Evolutionary conservation across 2,329 filamentous ascomycete species (phyloP), one percentile per base, ranked within the genome.

Genomic region (Pseudocercospora fuligena): DNA sequence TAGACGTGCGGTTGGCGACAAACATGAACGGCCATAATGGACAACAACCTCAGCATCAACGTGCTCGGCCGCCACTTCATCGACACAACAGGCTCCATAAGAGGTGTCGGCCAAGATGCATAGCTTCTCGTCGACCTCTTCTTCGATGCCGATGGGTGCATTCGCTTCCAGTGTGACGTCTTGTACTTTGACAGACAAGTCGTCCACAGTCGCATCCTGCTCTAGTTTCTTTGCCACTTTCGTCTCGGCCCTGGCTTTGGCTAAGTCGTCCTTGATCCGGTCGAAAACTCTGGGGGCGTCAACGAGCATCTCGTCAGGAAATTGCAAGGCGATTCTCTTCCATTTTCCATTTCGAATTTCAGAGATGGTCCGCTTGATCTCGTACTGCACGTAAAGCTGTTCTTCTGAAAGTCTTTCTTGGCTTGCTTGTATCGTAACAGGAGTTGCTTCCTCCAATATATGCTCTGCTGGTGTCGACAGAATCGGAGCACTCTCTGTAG

Each of bases 61-160:
- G 78, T 99, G 95, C 78, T 99, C 94, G 2, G 95, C 95, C 0
- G 95, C 95, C 47, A 98, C 90, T 81, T 99, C 95, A 75, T 99
- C 95, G 19, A 98, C 94, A 75, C 95, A 99, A 81, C 95, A 99
- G 0, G 94, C 90, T 66, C 95, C 96, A 80, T 98, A 99, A 1
- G 94, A 97, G 2, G 95, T 98, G 79, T 99, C 95, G 33, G 91
- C 95, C 19, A 99, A 83, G 67, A 99, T 94, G 73, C 92, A 97
- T 61, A 98, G 84, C 68, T 84, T 80, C 63, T 81, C 79, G 51
- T 80, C 81, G 8, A 78, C 76, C 1, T 79, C 72, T 40, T 75
- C 69, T 1, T 66, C 11, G 31, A 63, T 12, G 9, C 29, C 14
- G 6, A n/a, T 29, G 46, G 36, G 6, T 9, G 23, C 27, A 8